These are phyloP conservation scores for Xylariales sp. DNA, from an alignment of 2,329 filamentous ascomycete genomes.

Conservation along the genomic window DNA sequence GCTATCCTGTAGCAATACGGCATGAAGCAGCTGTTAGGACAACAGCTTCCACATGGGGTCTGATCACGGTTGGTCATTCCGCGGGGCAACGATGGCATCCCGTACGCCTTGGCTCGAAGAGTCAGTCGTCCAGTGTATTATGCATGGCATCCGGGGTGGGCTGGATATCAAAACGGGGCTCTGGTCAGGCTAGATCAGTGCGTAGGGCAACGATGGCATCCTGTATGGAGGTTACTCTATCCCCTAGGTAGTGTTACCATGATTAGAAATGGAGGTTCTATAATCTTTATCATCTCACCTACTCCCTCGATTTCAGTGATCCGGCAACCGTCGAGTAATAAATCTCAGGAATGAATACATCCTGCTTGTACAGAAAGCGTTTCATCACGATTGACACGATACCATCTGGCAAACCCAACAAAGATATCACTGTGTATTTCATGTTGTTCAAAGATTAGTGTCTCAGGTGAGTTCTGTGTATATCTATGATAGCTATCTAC, in stretches of 20 bases:
- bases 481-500: too few species aligned
- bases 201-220: conserved; percentile 26
- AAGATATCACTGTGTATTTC: too few species aligned
- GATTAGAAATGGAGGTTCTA: not conserved
- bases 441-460: too few species aligned
- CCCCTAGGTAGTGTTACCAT: conserved; percentile 2
- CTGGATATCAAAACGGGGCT: conserved; percentile 15
- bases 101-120: conserved; percentile 13
- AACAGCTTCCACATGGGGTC: conserved; percentile 15
- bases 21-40: conserved; percentile 8
- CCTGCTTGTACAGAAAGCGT: too few species aligned
- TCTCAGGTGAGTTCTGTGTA: too few species aligned
- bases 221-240: conserved; percentile 15
- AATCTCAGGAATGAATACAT: too few species aligned
- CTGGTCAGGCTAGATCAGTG: conserved; percentile 15
- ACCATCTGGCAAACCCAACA: too few species aligned
- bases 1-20: conserved; percentile 13
- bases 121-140: conserved; percentile 9
- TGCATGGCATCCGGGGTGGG: not conserved
- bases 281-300: not conserved
- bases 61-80: conserved; percentile 15
- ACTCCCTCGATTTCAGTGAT: too few species aligned
- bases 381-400: too few species aligned
- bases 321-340: too few species aligned
- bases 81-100: conserved; percentile 26